Evolutionary conservation across 495 filamentous ascomycete species (phyloP).

Genomic region (Astrocystis sublimbata): DNA sequence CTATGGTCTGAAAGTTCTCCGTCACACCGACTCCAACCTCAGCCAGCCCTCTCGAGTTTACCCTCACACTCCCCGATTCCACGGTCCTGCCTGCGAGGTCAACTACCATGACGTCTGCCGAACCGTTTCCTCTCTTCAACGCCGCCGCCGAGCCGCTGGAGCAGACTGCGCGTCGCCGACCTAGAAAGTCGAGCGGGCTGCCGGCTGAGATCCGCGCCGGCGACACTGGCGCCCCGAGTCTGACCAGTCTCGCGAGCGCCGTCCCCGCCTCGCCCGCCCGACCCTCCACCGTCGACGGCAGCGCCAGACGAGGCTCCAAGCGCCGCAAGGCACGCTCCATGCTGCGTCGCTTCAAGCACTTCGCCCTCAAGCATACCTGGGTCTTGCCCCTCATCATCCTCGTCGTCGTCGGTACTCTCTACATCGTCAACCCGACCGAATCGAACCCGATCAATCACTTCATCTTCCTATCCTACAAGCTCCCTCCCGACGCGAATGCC

Average conservation of each 20-base stretch:
- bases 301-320: slow-evolving; percentile 49
- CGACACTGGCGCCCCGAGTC: slow-evolving; percentile 50
- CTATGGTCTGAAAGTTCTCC: slow-evolving; percentile 16
- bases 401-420: slow-evolving; percentile 62
- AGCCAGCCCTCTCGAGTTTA: not conserved
- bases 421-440: slow-evolving; percentile 74
- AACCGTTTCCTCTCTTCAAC: slow-evolving; percentile 51
- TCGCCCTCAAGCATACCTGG: slow-evolving; percentile 74
- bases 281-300: slow-evolving; percentile 21
- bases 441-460: slow-evolving; percentile 83
- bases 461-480: slow-evolving; percentile 90
- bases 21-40: not conserved
- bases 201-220: slow-evolving; percentile 45
- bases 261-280: slow-evolving; percentile 12
- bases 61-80: not conserved
- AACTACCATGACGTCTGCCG: slow-evolving; percentile 34
- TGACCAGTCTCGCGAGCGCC: slow-evolving; percentile 41
- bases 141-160: slow-evolving; percentile 41
- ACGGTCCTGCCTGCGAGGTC: not conserved
- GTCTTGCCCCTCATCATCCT: slow-evolving; percentile 75
- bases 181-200: slow-evolving; percentile 52
- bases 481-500: slow-evolving; percentile 53
- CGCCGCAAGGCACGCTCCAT: slow-evolving; percentile 60
- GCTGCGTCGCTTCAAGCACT: slow-evolving; percentile 66
- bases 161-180: slow-evolving; percentile 43